These are phyloP conservation scores for Colletotrichum agaves DNA, from an alignment of 2,329 filamentous ascomycete genomes.

Conservation along the genomic window DNA sequence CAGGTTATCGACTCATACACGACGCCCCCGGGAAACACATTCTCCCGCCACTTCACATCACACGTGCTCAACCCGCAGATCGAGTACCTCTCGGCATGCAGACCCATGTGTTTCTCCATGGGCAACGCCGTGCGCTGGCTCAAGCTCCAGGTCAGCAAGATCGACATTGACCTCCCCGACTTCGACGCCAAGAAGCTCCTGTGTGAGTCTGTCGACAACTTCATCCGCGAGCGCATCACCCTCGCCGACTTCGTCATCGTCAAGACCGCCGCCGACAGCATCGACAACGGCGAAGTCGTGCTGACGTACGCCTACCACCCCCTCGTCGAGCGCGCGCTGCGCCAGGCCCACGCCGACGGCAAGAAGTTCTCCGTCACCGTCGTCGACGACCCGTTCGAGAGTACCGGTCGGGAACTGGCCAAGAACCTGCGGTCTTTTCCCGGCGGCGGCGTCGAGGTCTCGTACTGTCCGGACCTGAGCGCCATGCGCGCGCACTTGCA, in stretches of 20 bases:
- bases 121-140: constrained; percentile 96
- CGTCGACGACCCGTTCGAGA: constrained; percentile 75
- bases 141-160: constrained; percentile 90
- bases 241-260: constrained; percentile 89
- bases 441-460: constrained; percentile 72
- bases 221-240: constrained; percentile 90
- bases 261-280: constrained; percentile 77
- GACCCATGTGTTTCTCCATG: constrained; percentile 97
- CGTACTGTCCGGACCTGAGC: constrained; percentile 82
- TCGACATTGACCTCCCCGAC: constrained; percentile 88
- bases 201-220: constrained; percentile 82
- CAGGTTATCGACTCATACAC: constrained; percentile 93
- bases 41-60: constrained; percentile 90
- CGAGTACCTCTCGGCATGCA: constrained; percentile 90
- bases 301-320: constrained; percentile 89
- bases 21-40: constrained; percentile 84
- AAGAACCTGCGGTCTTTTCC: constrained; percentile 66
- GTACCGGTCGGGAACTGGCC: constrained; percentile 69
- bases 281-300: constrained; percentile 82
- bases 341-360: constrained; percentile 75
- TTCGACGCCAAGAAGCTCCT: constrained; percentile 78
- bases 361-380: constrained; percentile 86
- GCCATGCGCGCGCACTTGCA: constrained; percentile 80
- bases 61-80: constrained; percentile 95
- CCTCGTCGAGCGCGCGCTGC: constrained; percentile 84